Percentiles rank a stretch among this genome's conserved stretches.
These are phyloP conservation scores for Pseudognaphalium luteoalbum DNA, from an alignment of 129 eudicot genomes.

Conservation along the genomic window DNA sequence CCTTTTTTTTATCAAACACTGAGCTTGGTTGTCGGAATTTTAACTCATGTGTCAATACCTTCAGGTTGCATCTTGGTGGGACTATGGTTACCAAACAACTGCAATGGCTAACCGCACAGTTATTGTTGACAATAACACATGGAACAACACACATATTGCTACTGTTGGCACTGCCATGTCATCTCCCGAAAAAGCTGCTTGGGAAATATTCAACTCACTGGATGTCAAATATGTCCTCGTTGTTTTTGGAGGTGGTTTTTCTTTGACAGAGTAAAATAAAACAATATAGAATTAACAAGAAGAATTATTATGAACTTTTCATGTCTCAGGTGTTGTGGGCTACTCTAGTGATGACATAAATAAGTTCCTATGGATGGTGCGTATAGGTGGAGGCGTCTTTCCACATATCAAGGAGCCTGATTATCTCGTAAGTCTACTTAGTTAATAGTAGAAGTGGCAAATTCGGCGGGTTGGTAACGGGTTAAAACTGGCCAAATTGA, in stretches of 20 bases:
- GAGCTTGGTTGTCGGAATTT: slow-evolving; percentile 4
- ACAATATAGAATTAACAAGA: neutral
- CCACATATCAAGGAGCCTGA: slow-evolving; percentile 99
- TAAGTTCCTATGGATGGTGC: slow-evolving; percentile 98
- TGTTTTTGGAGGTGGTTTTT: slow-evolving; percentile 88
- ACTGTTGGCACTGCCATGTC: slow-evolving; percentile 99
- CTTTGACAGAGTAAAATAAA: neutral
- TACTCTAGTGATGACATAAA: slow-evolving; percentile 98
- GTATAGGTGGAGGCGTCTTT: slow-evolving; percentile 99
- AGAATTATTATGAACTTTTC: neutral
- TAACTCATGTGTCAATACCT: slow-evolving; percentile 11
- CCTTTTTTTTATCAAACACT: neutral
- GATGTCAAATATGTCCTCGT: slow-evolving; percentile 98
- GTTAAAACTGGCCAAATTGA: neutral
- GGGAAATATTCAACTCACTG: slow-evolving; percentile 95
- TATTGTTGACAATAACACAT: slow-evolving; percentile 95
- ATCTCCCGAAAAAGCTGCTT: slow-evolving; percentile 97
- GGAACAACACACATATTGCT: slow-evolving; percentile 99
- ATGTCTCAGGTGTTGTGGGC: slow-evolving; percentile 86
- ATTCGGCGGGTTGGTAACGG: neutral
- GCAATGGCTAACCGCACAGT: slow-evolving; percentile 99
- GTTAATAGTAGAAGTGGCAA: neutral
- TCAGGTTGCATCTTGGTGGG: slow-evolving; percentile 99
- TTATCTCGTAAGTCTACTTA: slow-evolving; percentile 68
- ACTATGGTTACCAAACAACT: slow-evolving; percentile 98